Base-by-base conservation (phyloP, 2,329 filamentous ascomycete genomes). In the Cladosporium sphaerospermum region DNA sequence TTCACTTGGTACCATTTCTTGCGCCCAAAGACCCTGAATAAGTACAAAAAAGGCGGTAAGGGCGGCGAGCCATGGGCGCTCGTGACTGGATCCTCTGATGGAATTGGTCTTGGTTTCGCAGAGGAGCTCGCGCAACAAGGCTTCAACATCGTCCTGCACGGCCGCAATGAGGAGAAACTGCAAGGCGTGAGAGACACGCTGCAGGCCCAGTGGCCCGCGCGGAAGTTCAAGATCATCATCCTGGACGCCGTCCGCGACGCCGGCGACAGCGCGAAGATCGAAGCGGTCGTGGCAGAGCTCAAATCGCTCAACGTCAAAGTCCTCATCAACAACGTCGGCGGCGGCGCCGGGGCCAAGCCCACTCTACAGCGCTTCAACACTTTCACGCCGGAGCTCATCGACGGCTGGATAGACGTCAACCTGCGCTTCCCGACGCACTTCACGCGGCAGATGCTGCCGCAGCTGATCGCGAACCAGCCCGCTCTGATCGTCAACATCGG, bases 261-360 rank as follows among this genome's bases (percentile, higher is more conserved):
- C 5, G 45, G 56, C 8, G 60, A 65, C 8, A 56, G 70, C 28
- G 47, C 58, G 1, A 54, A 61, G 3, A 56, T 69, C 14, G 54
- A 61, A 9, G 55, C 56, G 10, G 61, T 63, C 37, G 51, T 56
- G 13, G 54, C 55, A 43, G 49, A 61, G 31, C 36, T 55, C n/a
- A 31, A 53, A 41, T 69, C 67, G 48, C 55, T 73, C 34, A 64
- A 74, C 53, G 61, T 82, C 45, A 77, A 73, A 1, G 65, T 82
- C 2, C 64, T 82, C 34, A 66, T 82, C 59, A 82, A 82, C 65
- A 82, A 81, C 61, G 74, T 78, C 0, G 78, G 77, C 13, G 75
- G 75, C 13, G 44, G 45, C 14, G 51, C 43, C 18, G 45, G 37
- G 2, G 45, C 40, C 18, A 53, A 53, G 14, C 52, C 52, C 8